A percentile compares a stretch with the other conserved stretches of the same genome.
phyloP scores from a whole-genome alignment of 805 yeast species.

The Wickerhamomyces alni region DNA sequence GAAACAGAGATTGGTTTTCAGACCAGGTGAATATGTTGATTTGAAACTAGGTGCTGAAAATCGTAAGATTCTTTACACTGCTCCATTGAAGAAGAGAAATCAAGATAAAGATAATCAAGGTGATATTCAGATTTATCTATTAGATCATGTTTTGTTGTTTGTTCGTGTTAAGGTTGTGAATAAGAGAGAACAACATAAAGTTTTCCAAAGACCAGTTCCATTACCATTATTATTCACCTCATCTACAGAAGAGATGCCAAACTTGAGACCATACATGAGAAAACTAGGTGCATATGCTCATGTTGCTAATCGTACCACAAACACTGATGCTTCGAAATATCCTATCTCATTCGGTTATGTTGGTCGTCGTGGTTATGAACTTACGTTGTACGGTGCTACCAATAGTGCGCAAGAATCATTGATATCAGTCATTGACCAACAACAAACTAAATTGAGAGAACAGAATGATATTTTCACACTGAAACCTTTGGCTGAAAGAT shows the following conservation, averaged over 20 bases:
- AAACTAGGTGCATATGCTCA: slow-evolving; percentile 26
- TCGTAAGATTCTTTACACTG: slow-evolving; percentile 74
- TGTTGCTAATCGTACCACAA: slow-evolving; percentile 17
- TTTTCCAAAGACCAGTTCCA: slow-evolving; percentile 84
- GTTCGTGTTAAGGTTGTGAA: slow-evolving; percentile 82
- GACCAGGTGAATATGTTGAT: slow-evolving; percentile 80
- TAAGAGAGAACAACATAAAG: slow-evolving; percentile 87
- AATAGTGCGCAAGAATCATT: slow-evolving; percentile 67
- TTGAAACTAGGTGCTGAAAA: slow-evolving; percentile 78
- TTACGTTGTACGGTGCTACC: slow-evolving; percentile 37
- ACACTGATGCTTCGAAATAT: slow-evolving; percentile 25
- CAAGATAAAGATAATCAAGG: slow-evolving; percentile 70
- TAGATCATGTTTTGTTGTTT: slow-evolving; percentile 83
- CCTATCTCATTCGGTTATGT: slow-evolving; percentile 45
- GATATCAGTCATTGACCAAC: slow-evolving; percentile 71
- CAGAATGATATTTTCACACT: slow-evolving; percentile 76
- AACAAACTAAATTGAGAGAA: slow-evolving; percentile 66
- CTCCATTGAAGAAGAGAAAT: slow-evolving; percentile 66
- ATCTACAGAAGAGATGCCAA: slow-evolving; percentile 74
- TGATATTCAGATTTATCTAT: slow-evolving; percentile 76
- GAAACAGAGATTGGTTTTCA: slow-evolving; percentile 76
- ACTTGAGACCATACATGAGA: slow-evolving; percentile 38
- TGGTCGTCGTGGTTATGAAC: slow-evolving; percentile 42
- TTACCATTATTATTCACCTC: slow-evolving; percentile 69
- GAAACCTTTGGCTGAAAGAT: slow-evolving; percentile 66